These are phyloP conservation scores for Neospora caninum DNA, from an alignment of 169 alveolate genomes.

Conservation along the genomic window DNA sequence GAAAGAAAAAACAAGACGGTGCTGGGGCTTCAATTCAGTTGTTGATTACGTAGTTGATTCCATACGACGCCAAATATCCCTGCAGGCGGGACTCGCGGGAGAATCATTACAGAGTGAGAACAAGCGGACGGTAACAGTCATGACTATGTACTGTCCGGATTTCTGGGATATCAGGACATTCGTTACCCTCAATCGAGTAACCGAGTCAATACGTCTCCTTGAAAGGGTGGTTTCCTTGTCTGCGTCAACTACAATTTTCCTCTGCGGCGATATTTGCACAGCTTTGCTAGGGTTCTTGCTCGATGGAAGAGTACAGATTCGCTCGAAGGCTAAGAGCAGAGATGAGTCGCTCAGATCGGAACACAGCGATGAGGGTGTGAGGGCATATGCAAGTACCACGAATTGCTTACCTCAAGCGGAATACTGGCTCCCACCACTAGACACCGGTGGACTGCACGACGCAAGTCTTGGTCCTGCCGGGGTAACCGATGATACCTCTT, in stretches of 20 bases:
- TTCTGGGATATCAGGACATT: neutral
- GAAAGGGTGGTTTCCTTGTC: neutral
- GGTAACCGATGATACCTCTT: no score
- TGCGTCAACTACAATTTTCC: neutral
- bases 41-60: neutral
- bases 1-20: neutral
- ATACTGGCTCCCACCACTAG: no score
- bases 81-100: neutral
- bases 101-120: neutral
- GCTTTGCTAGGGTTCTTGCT: neutral
- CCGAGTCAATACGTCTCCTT: neutral
- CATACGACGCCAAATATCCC: neutral
- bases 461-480: no score
- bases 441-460: no score
- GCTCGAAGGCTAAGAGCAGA: neutral
- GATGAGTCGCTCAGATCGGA: neutral
- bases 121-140: neutral
- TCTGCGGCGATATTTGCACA: conserved; percentile 4
- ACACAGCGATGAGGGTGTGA: no score
- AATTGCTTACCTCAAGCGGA: no score
- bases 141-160: neutral
- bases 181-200: neutral
- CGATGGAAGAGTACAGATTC: neutral
- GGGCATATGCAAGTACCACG: no score
- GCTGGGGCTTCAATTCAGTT: neutral